Base-by-base conservation (phyloP, 2,329 filamentous ascomycete species). In the Fusarium lateritium region DNA sequence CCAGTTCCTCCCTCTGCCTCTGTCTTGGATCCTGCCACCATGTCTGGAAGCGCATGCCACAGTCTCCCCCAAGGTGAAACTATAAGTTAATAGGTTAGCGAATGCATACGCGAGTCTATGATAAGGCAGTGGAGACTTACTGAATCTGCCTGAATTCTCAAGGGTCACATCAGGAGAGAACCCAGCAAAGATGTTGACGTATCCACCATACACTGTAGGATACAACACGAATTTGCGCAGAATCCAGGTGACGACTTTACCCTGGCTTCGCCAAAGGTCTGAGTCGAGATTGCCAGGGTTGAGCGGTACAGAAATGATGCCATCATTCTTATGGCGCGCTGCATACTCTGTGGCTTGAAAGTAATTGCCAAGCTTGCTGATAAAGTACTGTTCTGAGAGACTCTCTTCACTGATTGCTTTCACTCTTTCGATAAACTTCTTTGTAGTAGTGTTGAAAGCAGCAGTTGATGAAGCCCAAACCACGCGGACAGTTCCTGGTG, bases 151-250 rank as follows among this genome's bases (percentile, higher is more conserved):
- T 5, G 56, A 63, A 3, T 69, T 59, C 8, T 74, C 80, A 2
- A 78, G 39, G 0, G 78, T 83, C 5, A 86, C 75, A 0, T 84
- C 78, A 0, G 80, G 79, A 0, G 83, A 83, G 39, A 84, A 75
- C 0, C 78, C 84, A 1, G 83, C 80, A 60, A 80, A 87, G 1
- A 87, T 67, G 60, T 83, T 79, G 0, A 84, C 84, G 69, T 85
- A 86, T 0, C 83, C 84, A 0, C 84, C 85, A 28, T 79, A 73
- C 13, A 79, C 56, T 1, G 73, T 19, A 0, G 79, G 75, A 54
- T 78, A 72, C 2, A 78, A 28, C 2, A 72, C 49, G 0, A 67
- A 67, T 5, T 62, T 54, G 7, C 61, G 66, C 2, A 75, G 58
- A 1, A 78, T 13, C 21, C 56, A 56, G 6, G 38, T 62, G 0